Evolutionary conservation across 495 filamentous ascomycete genomes (phyloP).

Genomic region (Thozetella sp.): DNA sequence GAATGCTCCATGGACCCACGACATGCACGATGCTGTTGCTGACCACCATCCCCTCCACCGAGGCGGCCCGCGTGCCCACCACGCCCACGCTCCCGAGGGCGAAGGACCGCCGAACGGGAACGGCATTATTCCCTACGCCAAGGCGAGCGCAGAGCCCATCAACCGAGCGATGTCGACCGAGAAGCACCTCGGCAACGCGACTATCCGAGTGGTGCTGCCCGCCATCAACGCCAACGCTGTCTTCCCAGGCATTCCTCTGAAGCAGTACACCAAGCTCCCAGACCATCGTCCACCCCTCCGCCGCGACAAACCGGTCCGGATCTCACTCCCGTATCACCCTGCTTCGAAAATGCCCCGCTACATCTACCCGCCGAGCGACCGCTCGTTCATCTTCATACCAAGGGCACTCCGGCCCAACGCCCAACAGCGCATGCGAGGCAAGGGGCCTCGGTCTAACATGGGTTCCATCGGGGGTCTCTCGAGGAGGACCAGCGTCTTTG

Average conservation of each 20-base stretch:
- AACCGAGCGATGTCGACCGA: constrained; percentile 63
- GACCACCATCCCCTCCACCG: constrained; percentile 36
- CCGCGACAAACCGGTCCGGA: constrained; percentile 94
- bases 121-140: constrained; percentile 44
- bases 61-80: too few relatives aligned
- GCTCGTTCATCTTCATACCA: constrained; percentile 98
- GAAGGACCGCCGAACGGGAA: constrained; percentile 46
- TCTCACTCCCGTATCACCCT: constrained; percentile 76
- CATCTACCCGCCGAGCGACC: constrained; percentile 84
- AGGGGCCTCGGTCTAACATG: constrained; percentile 64
- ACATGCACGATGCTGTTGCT: constrained; percentile 86
- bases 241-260: constrained; percentile 73
- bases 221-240: constrained; percentile 71
- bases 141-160: constrained; percentile 38
- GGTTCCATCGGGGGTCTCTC: constrained; percentile 68
- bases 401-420: constrained; percentile 84
- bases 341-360: constrained; percentile 66
- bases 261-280: constrained; percentile 88
- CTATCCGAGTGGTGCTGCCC: constrained; percentile 78
- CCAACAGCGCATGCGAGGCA: constrained; percentile 76
- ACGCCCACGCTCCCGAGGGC: constrained; percentile 31
- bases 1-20: constrained; percentile 85
- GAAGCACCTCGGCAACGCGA: constrained; percentile 72
- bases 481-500: constrained; percentile 69
- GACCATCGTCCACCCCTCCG: constrained; percentile 93